Evolutionary conservation across 176 grass and related monocot species (phyloP), one percentile per base, ranked within the genome.

Genomic region (Secale cereale): DNA sequence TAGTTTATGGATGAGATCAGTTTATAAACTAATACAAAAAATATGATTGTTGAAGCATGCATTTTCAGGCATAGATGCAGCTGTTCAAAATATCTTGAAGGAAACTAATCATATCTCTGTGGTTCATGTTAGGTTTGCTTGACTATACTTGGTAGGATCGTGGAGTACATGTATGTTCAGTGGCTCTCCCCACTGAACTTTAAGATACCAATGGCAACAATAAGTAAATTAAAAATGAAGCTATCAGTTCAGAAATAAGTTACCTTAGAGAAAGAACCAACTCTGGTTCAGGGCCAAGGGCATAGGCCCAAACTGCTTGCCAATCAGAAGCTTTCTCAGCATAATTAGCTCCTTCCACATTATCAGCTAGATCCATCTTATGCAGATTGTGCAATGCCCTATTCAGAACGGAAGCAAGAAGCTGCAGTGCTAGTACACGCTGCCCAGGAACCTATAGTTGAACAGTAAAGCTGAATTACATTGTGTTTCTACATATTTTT

Each of bases 261-360:
- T 82, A 95, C 97, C 97, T 95, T 85, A 98, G 59, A 81, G 91
- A 92, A 81, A 95, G 86, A 81, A 88, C 87, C 85, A 95, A 63
- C 66, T 98, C 87, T 50, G 93, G 97, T 91, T 98, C 97, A 30
- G 97, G 97, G 5, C 97, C 97, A 75, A 98, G 81, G 74, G 88
- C 85, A 94, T 92, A 95, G 12, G 97, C 90, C 97, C 97, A 98
- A 80, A 98, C 84, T 84, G 97, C 91, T 98, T 95, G 93, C 91
- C 97, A 98, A 66, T 98, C 93, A 87, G 86, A 66, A 81, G 87
- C 79, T 23, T 82, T 91, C 50, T 89, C 88, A 86, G 29, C 43
- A 36, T 56, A 59, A 71, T 77, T 78, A 22, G 17, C 85, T 90
- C 81, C 83, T 87, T 86, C 80, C 41, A 81, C 30, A 70, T 68